Evolutionary conservation across 257 asterid species (phyloP), one percentile per base, ranked within the genome.

Genomic region (Lycium barbarum): DNA sequence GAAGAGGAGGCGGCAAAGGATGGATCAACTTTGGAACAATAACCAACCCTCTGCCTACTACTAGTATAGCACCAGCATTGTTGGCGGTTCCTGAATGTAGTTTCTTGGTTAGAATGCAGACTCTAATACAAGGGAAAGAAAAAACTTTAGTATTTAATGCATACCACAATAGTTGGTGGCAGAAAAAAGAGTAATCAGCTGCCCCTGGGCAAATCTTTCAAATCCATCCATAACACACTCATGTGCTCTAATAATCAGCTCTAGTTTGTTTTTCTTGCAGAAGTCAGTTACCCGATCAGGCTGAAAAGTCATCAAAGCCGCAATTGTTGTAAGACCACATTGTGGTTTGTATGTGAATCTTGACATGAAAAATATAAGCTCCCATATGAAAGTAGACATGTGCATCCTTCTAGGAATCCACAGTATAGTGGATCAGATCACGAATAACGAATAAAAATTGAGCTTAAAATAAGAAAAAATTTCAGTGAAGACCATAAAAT

Each of bases 211-310:
- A 84, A 97, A 97, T 62, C 99, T 91, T 86, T 97, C 99, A 35
- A 97, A 97, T 81, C 99, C 99, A 89, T 97, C 99, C 99, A 97
- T 97, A 62, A 97, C 99, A 59, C 99, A 97, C 85, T 97, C 99
- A 49, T 97, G 99, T 63, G 99, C 99, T 92, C 99, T 91, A 84
- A 95, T 94, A 85, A 97, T 97, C 62, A 97, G 95, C 83, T 92
- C 98, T 84, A 97, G 86, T 88, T 93, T 97, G 91, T 97, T 97
- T 90, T 83, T 94, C 93, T 94, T 97, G 87, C 99, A 97, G 91
- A 97, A 97, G 7, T 95, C 99, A 14, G 98, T 90, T 66, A 97
- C 99, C 26, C 99, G 95, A 87, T 97, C 99, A 84, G 99, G 99
- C 99, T 97, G 97, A 91, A 90, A 78, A 78, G 66, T 78, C 14